Base-by-base conservation (phyloP, 2,329 filamentous ascomycete genomes). In the Ophiostoma australiae region DNA sequence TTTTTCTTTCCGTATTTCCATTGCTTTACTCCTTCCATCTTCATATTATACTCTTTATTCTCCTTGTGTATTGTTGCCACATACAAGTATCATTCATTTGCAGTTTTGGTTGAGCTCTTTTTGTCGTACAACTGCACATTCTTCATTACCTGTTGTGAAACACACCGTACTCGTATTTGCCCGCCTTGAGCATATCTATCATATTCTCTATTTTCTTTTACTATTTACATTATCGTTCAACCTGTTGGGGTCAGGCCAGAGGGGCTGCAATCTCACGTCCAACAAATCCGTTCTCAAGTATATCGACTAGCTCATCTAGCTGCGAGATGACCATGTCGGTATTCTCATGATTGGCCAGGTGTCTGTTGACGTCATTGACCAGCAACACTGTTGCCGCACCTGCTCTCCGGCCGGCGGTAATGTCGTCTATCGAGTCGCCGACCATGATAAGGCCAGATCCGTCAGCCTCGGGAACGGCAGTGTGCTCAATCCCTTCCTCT, bases 381-480 rank as follows among this genome's bases (percentile, higher is more conserved):
- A 99, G 72, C 77, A 98, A 78, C n/a, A 98, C 93, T 0, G 95
- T 98, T 44, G 93, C 91, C 1, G 94, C 92, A 0, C 94, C 94
- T 0, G 94, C 94, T 69, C 84, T 84, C 72, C 90, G 86, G 0
- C 95, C 94, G 0, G 94, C 93, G 8, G 90, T 91, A 88, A 98
- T 96, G 78, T 99, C 95, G 78, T 98, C 95, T 70, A 97, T 88
- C 20, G 90, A 93, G 78, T 94, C 91, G 4, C 91, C 91, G 31
- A 89, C 87, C 87, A 90, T 90, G 75, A 89, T 86, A 61, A 88
- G 76, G 6, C 78, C 79, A 61, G 80, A 84, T 2, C 82, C 86
- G 73, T 84, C 83, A 1, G 77, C 77, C 11, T 80, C 77, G 31
- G 66, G 74, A 58, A 74, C 37, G 17, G 63, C 65, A 11, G 55